A percentile compares a stretch with the other conserved stretches of the same genome.
Conservation (phyloP, 345 rosid species). For the Citrus mangshanensis region DNA sequence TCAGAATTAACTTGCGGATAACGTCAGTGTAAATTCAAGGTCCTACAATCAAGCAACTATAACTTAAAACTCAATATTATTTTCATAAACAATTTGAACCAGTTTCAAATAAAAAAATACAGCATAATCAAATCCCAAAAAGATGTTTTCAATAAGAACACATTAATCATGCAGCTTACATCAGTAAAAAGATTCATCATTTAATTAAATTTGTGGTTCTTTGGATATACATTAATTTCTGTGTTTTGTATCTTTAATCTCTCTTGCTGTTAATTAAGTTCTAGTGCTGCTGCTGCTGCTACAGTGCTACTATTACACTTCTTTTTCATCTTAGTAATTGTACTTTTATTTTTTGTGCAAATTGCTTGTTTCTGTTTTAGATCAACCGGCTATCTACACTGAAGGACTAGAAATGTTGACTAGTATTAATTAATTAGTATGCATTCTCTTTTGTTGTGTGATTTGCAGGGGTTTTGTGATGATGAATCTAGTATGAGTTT, state of each 20-base stretch:
- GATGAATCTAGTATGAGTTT: constrained; percentile 7
- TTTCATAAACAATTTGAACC: not conserved
- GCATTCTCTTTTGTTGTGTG: constrained; percentile 8
- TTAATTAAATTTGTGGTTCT: not conserved
- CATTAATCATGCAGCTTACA: not conserved
- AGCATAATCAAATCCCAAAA: not conserved
- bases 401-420: constrained; percentile 11
- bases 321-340: not conserved
- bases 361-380: not conserved
- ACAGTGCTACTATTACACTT: not conserved
- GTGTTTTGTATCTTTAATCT: constrained; percentile 9
- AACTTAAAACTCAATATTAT: not conserved
- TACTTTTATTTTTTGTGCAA: constrained; percentile 5
- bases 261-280: constrained; percentile 5
- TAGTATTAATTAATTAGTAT: not conserved
- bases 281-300: not conserved
- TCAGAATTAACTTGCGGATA: too few species aligned
- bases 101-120: not conserved
- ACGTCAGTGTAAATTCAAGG: too few species aligned
- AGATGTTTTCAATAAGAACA: not conserved
- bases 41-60: not conserved
- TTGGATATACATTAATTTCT: not conserved
- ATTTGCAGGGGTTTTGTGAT: not conserved
- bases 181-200: not conserved
- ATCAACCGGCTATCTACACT: not conserved